phyloP scores from a whole-genome alignment of 176 grass and related monocot genomes.

The Aegilops speltoides region DNA sequence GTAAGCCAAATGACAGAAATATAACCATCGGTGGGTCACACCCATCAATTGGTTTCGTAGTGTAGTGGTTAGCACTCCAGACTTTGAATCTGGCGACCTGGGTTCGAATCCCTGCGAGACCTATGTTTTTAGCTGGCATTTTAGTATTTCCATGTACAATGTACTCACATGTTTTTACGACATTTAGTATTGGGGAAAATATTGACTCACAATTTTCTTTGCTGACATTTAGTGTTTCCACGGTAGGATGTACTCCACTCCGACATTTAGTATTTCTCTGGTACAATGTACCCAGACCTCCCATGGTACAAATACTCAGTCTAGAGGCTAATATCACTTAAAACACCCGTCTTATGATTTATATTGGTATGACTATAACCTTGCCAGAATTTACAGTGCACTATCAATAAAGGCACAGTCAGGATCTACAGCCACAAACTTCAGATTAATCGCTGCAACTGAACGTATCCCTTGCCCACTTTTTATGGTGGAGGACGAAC shows the following conservation, averaged over 20 bases:
- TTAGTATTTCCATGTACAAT: neutral
- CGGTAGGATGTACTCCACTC: neutral
- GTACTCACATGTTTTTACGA: neutral
- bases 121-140: neutral
- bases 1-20: too few species aligned
- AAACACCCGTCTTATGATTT: conserved; percentile 16
- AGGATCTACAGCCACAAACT: too few species aligned
- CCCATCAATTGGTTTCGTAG: conserved; percentile 28
- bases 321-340: neutral
- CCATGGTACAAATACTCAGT: neutral
- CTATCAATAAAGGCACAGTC: too few species aligned
- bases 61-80: conserved; percentile 99
- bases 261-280: neutral
- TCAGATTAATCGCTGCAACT: too few species aligned
- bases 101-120: conserved; percentile 92
- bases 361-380: neutral
- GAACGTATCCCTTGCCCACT: too few species aligned
- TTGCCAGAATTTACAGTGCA: neutral
- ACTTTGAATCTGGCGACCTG: conserved; percentile 99
- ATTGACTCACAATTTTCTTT: neutral
- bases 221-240: neutral
- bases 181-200: neutral
- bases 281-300: neutral
- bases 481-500: too few species aligned
- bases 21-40: too few species aligned